phyloP scores from a whole-genome alignment of 345 rosid genomes.

The Brassica incana region DNA sequence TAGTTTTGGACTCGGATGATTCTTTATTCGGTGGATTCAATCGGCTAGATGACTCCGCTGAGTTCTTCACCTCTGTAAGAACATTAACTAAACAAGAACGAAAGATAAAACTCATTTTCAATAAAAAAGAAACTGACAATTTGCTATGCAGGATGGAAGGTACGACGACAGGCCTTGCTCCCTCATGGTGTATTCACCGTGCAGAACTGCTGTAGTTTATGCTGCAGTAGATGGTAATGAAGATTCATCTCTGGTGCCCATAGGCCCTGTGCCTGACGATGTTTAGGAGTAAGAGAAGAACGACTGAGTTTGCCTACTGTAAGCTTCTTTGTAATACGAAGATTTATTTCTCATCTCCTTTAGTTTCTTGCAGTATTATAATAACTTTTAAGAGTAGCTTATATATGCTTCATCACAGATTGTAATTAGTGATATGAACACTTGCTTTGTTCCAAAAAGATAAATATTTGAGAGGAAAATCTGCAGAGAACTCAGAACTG shows the following conservation, averaged over 20 bases:
- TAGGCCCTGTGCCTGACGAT: constrained; percentile 28
- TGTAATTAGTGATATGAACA: constrained; percentile 6
- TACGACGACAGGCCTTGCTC: constrained; percentile 69
- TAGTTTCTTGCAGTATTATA: constrained; percentile 24
- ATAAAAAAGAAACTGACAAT: constrained; percentile 11
- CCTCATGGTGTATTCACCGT: constrained; percentile 78
- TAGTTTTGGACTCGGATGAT: constrained; percentile 81
- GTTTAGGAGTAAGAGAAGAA: constrained; percentile 13
- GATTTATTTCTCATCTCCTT: constrained; percentile 1
- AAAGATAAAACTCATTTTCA: neutral
- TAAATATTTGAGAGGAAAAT: neutral
- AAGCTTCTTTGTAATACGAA: constrained; percentile 37
- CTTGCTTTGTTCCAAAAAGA: neutral
- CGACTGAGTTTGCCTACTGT: constrained; percentile 20
- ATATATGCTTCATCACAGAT: neutral
- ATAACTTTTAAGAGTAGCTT: constrained; percentile 1
- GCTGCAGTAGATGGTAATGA: constrained; percentile 58
- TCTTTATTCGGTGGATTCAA: constrained; percentile 74
- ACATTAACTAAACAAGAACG: neutral
- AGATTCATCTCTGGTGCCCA: constrained; percentile 18
- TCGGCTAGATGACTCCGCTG: constrained; percentile 61
- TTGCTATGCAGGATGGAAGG: constrained; percentile 66
- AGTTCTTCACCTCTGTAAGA: constrained; percentile 75
- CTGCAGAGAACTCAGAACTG: constrained; percentile 6
- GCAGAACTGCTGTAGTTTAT: constrained; percentile 84